Conservation (phyloP, 1,284 basidiomycete genomes). For the Sanghuangporus baumii region DNA sequence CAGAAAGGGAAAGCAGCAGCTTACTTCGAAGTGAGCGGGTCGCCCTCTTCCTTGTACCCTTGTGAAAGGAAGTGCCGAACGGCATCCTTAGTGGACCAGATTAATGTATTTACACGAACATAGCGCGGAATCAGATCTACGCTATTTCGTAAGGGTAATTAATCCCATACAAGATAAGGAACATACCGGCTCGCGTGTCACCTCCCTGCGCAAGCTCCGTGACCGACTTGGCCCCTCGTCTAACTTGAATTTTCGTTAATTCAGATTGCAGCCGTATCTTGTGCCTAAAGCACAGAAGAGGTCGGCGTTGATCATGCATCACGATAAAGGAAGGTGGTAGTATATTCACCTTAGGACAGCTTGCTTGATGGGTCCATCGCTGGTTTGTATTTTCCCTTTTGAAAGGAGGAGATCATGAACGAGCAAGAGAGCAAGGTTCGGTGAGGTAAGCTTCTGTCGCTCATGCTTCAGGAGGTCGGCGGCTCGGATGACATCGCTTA, state of each 20-base stretch:
- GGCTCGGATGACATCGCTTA: constrained; percentile 59
- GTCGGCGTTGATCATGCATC: not conserved
- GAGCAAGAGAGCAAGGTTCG: constrained; percentile 74
- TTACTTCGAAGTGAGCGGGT: constrained; percentile 48
- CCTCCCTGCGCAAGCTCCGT: constrained; percentile 58
- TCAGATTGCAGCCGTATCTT: constrained; percentile 86
- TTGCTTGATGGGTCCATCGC: constrained; percentile 82
- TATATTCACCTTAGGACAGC: constrained; percentile 46
- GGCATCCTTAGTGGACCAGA: constrained; percentile 61
- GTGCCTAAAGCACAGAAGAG: constrained; percentile 41
- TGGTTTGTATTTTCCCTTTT: constrained; percentile 71
- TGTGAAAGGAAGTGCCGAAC: constrained; percentile 44
- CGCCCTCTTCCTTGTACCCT: constrained; percentile 42
- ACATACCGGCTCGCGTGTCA: constrained; percentile 58
- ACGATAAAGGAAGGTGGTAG: not conserved
- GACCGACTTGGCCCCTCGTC: constrained; percentile 60
- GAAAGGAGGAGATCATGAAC: constrained; percentile 84
- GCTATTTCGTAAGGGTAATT: not conserved
- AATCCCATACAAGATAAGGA: not conserved
- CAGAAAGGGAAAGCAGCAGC: constrained; percentile 17
- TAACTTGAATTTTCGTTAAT: constrained; percentile 81
- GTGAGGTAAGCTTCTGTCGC: constrained; percentile 64
- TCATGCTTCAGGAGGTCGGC: constrained; percentile 70
- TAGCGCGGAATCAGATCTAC: constrained; percentile 75
- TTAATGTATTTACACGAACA: constrained; percentile 76